These are phyloP conservation scores for Avena eriantha DNA, from an alignment of 176 grass and related monocot species.

Conservation along the genomic window DNA sequence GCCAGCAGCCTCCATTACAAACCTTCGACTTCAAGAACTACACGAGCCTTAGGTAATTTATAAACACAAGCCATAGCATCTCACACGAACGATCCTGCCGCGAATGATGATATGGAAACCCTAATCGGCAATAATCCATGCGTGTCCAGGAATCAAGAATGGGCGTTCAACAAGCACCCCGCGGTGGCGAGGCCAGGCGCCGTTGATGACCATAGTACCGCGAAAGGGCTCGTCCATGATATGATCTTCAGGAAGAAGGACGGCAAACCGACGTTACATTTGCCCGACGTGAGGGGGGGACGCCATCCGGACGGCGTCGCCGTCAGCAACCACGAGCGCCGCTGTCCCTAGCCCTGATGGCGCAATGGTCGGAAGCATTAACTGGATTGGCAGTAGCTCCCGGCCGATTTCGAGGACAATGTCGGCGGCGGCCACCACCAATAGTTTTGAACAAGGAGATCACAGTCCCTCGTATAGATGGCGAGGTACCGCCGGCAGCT, in stretches of 20 bases:
- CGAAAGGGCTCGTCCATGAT: constrained; percentile 73
- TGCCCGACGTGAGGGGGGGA: constrained; percentile 56
- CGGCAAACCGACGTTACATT: constrained; percentile 53
- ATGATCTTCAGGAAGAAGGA: constrained; percentile 79
- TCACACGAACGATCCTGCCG: not conserved
- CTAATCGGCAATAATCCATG: constrained; percentile 24
- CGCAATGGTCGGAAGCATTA: constrained; percentile 17
- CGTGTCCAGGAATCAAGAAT: constrained; percentile 62
- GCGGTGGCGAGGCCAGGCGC: constrained; percentile 21
- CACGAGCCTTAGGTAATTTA: constrained; percentile 60
- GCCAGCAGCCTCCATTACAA: constrained; percentile 47
- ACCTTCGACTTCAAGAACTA: constrained; percentile 71
- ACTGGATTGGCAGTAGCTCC: constrained; percentile 48
- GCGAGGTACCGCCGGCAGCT: constrained; percentile 26
- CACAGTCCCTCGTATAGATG: constrained; percentile 27
- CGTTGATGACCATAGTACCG: constrained; percentile 42
- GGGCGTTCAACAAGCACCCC: constrained; percentile 62
- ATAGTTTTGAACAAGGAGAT: not conserved
- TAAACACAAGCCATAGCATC: not conserved
- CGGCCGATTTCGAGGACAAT: constrained; percentile 31
- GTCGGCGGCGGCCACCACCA: not conserved
- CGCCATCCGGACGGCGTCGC: constrained; percentile 16
- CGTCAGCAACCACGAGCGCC: not conserved
- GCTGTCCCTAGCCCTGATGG: constrained; percentile 24
- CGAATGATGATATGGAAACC: constrained; percentile 29